These are phyloP conservation scores for Acanthochlamys bracteata DNA, from an alignment of 106 monocot genomes.

Conservation along the genomic window DNA sequence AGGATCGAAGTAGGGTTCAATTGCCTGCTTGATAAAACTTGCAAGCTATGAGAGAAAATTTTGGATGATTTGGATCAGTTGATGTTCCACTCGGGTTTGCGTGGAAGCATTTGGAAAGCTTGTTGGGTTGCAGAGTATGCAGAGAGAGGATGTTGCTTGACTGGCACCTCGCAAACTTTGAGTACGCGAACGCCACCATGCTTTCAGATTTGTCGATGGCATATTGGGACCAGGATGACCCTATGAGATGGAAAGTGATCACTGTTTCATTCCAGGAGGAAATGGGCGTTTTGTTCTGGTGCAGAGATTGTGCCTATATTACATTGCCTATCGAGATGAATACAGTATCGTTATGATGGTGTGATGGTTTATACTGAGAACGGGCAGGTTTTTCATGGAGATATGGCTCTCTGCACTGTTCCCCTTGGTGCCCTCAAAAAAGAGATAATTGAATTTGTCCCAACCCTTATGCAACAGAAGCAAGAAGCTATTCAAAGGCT, in stretches of 20 bases:
- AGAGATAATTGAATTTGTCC: conserved; percentile 59
- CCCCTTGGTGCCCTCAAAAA: conserved; percentile 90
- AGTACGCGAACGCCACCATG: conserved; percentile 87
- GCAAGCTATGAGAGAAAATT: conserved; percentile 60
- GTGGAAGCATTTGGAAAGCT: conserved; percentile 71
- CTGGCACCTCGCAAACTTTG: conserved; percentile 98
- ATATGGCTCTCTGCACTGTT: conserved; percentile 88
- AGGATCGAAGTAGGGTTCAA: conserved; percentile 73
- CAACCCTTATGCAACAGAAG: conserved; percentile 61
- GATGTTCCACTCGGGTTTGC: conserved; percentile 79
- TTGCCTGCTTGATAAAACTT: conserved; percentile 85
- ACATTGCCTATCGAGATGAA: conserved; percentile 44
- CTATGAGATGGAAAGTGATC: conserved; percentile 99
- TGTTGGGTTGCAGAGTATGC: conserved; percentile 37
- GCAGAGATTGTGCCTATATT: conserved; percentile 74
- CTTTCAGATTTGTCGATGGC: conserved; percentile 88
- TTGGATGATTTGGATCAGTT: conserved; percentile 50
- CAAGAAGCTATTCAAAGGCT: conserved; percentile 72
- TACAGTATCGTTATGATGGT: conserved; percentile 85
- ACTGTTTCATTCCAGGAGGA: conserved; percentile 96
- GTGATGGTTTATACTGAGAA: conserved; percentile 55
- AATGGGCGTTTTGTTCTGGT: conserved; percentile 66
- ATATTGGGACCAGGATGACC: conserved; percentile 99
- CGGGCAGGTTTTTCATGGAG: conserved; percentile 62
- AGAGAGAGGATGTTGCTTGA: conserved; percentile 89